These are phyloP conservation scores for Eimeria zaria DNA, from an alignment of 169 alveolate genomes.

Conservation along the genomic window DNA sequence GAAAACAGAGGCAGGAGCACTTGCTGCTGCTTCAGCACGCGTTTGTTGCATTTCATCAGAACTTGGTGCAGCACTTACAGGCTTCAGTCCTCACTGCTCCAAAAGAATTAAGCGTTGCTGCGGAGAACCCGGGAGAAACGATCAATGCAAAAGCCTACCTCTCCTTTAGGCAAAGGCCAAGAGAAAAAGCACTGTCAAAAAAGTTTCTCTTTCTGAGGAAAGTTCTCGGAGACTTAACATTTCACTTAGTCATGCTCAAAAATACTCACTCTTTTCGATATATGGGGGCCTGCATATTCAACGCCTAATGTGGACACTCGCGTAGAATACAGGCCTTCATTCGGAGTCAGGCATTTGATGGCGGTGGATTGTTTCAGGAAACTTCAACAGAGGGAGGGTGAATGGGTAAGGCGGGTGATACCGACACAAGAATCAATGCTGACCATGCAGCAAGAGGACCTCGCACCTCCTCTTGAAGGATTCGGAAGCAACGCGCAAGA, in stretches of 20 bases:
- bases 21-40: slow-evolving; percentile 67
- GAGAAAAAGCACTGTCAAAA: slow-evolving; percentile 1
- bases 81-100: slow-evolving; percentile 44
- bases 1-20: slow-evolving; percentile 20
- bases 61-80: slow-evolving; percentile 54
- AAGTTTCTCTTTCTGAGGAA: slow-evolving; percentile 54
- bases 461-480: slow-evolving; percentile 21
- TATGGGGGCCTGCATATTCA: not conserved
- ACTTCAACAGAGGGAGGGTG: slow-evolving; percentile 52
- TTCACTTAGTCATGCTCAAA: too few species aligned
- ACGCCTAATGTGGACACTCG: not conserved
- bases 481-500: slow-evolving; percentile 51
- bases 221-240: not conserved
- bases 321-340: not conserved
- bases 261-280: not conserved
- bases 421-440: slow-evolving; percentile 55
- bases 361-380: slow-evolving; percentile 28
- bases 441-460: slow-evolving; percentile 51
- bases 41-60: slow-evolving; percentile 26
- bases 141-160: slow-evolving; percentile 21
- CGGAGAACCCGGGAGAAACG: slow-evolving; percentile 31
- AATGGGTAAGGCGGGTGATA: slow-evolving; percentile 22
- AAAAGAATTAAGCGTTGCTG: slow-evolving; percentile 34
- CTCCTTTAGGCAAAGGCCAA: slow-evolving; percentile 9
- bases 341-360: not conserved